phyloP scores from a whole-genome alignment of 1,139 yeast species.

The Lodderomyces margitis region DNA sequence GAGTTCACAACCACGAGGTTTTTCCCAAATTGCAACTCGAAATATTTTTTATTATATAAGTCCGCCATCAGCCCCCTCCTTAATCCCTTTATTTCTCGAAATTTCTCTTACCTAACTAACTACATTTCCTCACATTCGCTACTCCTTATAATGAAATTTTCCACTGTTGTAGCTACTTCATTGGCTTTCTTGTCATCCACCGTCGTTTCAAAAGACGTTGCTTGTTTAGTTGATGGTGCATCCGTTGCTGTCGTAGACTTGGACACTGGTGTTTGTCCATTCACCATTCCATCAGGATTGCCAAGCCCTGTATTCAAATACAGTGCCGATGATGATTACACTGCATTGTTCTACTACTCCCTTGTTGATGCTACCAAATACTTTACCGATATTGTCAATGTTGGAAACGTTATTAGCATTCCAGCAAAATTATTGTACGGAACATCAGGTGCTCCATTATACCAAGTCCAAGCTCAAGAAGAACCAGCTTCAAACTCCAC shows the following conservation, averaged over 20 bases:
- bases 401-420: conserved; percentile 33
- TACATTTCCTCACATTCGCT: conserved; percentile 8
- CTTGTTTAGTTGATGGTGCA: conserved; percentile 37
- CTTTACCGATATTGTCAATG: conserved; percentile 36
- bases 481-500: conserved; percentile 40
- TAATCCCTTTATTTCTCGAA: too few relatives aligned
- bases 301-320: conserved; percentile 28
- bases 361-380: conserved; percentile 22
- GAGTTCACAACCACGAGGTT: too few relatives aligned
- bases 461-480: conserved; percentile 29
- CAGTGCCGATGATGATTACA: conserved; percentile 31
- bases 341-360: conserved; percentile 38
- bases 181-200: conserved; percentile 22
- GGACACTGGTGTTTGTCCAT: conserved; percentile 43
- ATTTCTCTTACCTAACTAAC: conserved; percentile 2
- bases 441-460: conserved; percentile 24
- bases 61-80: too few relatives aligned
- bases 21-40: too few relatives aligned
- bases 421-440: conserved; percentile 34
- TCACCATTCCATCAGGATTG: conserved; percentile 30
- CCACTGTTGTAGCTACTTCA: conserved; percentile 13
- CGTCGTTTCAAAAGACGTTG: conserved; percentile 32
- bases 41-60: too few relatives aligned
- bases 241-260: conserved; percentile 37
- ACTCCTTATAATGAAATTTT: conserved; percentile 11